Conservation (phyloP, 495 filamentous ascomycete genomes). For the Amphirosellinia nigrospora region DNA sequence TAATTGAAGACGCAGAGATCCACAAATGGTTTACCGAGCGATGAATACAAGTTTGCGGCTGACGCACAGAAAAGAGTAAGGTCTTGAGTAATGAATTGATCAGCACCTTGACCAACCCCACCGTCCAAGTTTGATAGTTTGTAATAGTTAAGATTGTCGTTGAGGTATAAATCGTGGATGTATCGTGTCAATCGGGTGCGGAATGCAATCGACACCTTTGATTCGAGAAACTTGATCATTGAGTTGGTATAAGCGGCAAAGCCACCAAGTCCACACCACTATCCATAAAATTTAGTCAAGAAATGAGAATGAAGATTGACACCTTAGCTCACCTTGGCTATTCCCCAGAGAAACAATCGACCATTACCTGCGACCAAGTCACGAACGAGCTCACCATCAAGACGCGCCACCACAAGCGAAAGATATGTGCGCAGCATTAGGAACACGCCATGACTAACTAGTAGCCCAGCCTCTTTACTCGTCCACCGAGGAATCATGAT, state of each 20-base stretch:
- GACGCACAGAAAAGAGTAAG: constrained; percentile 92
- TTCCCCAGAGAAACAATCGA: constrained; percentile 83
- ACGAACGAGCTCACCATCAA: constrained; percentile 96
- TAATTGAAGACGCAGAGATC: constrained; percentile 98
- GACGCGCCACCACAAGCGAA: constrained; percentile 85
- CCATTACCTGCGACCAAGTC: constrained; percentile 96
- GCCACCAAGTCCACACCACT: constrained; percentile 65
- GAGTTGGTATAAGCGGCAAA: constrained; percentile 92
- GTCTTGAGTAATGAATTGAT: constrained; percentile 98
- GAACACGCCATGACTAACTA: constrained; percentile 87
- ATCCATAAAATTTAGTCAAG: constrained; percentile 25
- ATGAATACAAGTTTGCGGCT: constrained; percentile 93
- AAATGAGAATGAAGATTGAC: not conserved
- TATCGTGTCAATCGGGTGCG: constrained; percentile 94
- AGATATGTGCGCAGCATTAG: constrained; percentile 92
- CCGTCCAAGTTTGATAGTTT: constrained; percentile 94
- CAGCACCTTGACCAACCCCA: constrained; percentile 86
- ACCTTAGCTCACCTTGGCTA: constrained; percentile 65
- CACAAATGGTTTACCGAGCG: constrained; percentile 92
- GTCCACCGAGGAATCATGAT: constrained; percentile 97
- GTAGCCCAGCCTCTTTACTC: constrained; percentile 90
- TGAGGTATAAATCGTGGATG: constrained; percentile 96
- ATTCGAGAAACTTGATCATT: constrained; percentile 97
- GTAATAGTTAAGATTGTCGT: constrained; percentile 93
- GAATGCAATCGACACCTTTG: constrained; percentile 98